Evolutionary conservation across 441 rosid genomes (phyloP).

Genomic region (Pelargonium australe): DNA sequence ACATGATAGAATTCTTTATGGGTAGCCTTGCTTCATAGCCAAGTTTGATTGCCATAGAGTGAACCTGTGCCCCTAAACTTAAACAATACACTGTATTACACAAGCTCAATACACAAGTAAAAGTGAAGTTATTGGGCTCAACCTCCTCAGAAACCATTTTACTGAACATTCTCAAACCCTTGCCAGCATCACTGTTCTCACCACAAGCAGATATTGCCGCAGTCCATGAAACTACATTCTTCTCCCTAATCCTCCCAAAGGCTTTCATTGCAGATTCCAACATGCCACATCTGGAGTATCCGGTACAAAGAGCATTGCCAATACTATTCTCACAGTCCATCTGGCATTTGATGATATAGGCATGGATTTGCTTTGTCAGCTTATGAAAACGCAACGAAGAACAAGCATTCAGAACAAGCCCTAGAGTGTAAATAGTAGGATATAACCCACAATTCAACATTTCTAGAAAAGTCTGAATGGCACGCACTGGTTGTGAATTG

Average conservation of each 20-base stretch:
- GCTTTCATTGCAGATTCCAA: slow-evolving; percentile 35
- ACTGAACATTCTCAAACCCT: slow-evolving; percentile 36
- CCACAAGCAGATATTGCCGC: slow-evolving; percentile 40
- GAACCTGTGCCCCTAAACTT: slow-evolving; percentile 39
- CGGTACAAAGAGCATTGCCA: slow-evolving; percentile 53
- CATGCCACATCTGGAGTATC: slow-evolving; percentile 39
- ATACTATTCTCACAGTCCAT: slow-evolving; percentile 35
- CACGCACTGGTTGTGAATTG: slow-evolving; percentile 37
- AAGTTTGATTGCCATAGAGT: slow-evolving; percentile 34
- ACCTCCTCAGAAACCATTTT: slow-evolving; percentile 39
- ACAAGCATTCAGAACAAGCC: slow-evolving; percentile 42
- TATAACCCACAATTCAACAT: slow-evolving; percentile 38
- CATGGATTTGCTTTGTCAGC: slow-evolving; percentile 50
- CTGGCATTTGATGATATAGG: slow-evolving; percentile 39
- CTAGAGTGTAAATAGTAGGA: slow-evolving; percentile 44
- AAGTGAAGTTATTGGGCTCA: slow-evolving; percentile 42
- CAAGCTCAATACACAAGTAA: slow-evolving; percentile 38
- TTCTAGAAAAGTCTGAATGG: slow-evolving; percentile 29
- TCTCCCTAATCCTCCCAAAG: slow-evolving; percentile 31
- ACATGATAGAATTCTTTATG: slow-evolving; percentile 38
- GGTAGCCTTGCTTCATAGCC: slow-evolving; percentile 32
- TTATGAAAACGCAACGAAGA: slow-evolving; percentile 30
- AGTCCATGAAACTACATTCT: slow-evolving; percentile 54
- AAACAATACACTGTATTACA: slow-evolving; percentile 32
- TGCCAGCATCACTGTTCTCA: slow-evolving; percentile 34